Evolutionary conservation across 1,284 basidiomycete genomes (phyloP).

Genomic region (Phlebopus sp.): DNA sequence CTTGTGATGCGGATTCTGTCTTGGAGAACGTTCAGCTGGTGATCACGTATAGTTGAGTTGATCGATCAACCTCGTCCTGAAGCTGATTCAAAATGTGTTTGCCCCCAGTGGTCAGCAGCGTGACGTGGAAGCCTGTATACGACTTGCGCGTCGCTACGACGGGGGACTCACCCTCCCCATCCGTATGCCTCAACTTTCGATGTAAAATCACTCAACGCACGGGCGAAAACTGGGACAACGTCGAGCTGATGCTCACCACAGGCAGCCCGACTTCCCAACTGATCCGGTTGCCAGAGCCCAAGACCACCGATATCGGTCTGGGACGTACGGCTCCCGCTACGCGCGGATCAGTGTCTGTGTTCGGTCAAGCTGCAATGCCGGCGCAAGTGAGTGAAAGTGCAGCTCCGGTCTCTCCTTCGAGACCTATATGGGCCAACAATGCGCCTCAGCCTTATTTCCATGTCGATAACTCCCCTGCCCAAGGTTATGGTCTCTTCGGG

Average conservation of each 20-base stretch:
- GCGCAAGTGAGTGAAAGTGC: too few species aligned
- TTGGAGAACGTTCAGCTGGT: slow-evolving; percentile 14
- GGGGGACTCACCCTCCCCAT: slow-evolving; percentile 11
- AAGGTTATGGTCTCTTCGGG: too few species aligned
- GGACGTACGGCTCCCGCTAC: not conserved
- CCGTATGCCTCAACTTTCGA: slow-evolving; percentile 18
- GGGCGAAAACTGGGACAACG: slow-evolving; percentile 23
- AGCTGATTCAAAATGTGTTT: too few species aligned
- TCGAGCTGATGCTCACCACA: slow-evolving; percentile 19
- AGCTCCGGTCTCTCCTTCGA: too few species aligned
- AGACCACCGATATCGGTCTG: slow-evolving; percentile 16
- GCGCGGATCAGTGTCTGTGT: not conserved
- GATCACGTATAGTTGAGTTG: slow-evolving; percentile 25
- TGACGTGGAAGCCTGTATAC: slow-evolving; percentile 21
- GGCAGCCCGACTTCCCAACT: slow-evolving; percentile 13
- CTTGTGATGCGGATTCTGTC: slow-evolving; percentile 1
- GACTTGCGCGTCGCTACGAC: slow-evolving; percentile 17
- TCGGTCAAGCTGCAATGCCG: too few species aligned
- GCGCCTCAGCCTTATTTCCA: too few species aligned
- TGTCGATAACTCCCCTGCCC: too few species aligned
- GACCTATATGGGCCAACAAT: too few species aligned
- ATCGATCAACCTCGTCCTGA: too few species aligned
- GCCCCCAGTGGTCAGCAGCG: slow-evolving; percentile 12
- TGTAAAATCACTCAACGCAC: slow-evolving; percentile 21
- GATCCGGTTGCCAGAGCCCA: slow-evolving; percentile 22